phyloP scores from a whole-genome alignment of 257 asterid species.

The Capsicum pubescens region DNA sequence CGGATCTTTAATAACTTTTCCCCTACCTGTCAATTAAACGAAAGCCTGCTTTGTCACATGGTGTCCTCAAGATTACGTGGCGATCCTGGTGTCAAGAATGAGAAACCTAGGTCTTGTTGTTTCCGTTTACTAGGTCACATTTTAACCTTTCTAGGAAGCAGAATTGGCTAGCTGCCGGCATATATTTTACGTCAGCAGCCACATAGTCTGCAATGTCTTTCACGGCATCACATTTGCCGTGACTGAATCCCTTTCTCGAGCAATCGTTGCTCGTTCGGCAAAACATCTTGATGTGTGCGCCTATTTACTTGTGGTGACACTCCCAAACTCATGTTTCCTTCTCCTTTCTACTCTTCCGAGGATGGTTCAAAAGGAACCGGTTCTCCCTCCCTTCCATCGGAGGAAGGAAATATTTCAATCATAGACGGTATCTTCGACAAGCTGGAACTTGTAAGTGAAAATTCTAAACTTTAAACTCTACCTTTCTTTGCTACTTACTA shows the following conservation, averaged over 20 bases:
- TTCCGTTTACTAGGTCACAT: neutral
- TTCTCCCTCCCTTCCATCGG: neutral
- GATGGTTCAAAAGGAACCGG: neutral
- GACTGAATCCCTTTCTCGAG: neutral
- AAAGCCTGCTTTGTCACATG: neutral
- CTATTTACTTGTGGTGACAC: neutral
- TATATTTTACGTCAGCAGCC: neutral
- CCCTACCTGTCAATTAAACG: no score
- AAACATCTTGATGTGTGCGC: neutral
- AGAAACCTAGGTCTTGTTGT: neutral
- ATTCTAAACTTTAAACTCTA: neutral
- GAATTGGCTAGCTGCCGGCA: neutral
- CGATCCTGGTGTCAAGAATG: neutral
- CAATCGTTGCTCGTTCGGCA: rapidly evolving
- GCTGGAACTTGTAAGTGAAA: neutral
- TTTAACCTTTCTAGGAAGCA: neutral
- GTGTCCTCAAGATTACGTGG: neutral
- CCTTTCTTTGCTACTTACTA: neutral
- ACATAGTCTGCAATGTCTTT: neutral
- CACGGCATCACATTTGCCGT: neutral
- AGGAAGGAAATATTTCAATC: neutral
- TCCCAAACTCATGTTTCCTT: neutral
- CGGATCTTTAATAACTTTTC: neutral
- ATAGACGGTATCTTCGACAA: neutral
- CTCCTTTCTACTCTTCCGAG: neutral